Conservation (phyloP, 2,329 filamentous ascomycete genomes). For the Aspergillus bombycis region DNA sequence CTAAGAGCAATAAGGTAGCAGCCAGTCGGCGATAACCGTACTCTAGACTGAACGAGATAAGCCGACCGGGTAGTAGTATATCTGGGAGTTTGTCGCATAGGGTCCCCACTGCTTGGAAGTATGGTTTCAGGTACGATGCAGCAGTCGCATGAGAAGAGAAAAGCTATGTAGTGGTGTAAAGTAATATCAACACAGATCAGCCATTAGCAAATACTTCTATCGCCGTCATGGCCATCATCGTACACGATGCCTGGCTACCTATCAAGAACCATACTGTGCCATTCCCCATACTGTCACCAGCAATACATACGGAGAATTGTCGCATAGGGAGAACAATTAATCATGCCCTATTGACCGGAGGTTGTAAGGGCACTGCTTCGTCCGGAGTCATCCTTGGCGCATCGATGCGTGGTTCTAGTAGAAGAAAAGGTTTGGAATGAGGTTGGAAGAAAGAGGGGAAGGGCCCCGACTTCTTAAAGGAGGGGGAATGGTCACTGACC, state of each 20-base stretch:
- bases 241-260: neutral
- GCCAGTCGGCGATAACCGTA: neutral
- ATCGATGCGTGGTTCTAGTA: neutral
- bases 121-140: slow-evolving; percentile 8
- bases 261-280: neutral
- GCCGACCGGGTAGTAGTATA: neutral
- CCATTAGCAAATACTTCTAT: neutral
- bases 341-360: neutral
- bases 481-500: neutral
- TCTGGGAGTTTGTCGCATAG: neutral
- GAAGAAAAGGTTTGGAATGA: neutral
- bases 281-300: neutral
- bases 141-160: slow-evolving; percentile 7
- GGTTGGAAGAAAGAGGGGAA: slow-evolving; percentile 1
- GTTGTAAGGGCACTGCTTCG: slow-evolving; percentile 4
- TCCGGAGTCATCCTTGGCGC: slow-evolving; percentile 5
- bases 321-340: slow-evolving; percentile 7
- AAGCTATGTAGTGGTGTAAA: neutral
- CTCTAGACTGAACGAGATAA: neutral
- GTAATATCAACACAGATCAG: neutral
- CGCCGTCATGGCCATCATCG: neutral
- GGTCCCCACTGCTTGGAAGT: neutral
- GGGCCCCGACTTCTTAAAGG: neutral
- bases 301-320: slow-evolving; percentile 3
- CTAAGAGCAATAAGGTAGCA: neutral